Evolutionary conservation across 139 green algal genomes (phyloP).

Genomic region (Volvox reticuliferus): DNA sequence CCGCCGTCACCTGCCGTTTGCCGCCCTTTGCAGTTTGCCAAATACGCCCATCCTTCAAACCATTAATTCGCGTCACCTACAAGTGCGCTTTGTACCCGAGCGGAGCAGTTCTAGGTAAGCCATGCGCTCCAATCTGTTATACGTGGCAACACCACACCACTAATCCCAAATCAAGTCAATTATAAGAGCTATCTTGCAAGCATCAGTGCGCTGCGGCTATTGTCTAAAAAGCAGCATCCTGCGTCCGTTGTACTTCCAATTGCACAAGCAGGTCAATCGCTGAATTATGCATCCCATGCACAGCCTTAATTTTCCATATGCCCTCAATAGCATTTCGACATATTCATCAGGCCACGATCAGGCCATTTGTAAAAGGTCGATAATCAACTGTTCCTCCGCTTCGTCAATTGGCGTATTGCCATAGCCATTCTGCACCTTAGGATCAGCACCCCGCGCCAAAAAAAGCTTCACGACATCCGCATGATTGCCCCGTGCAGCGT

Average conservation of each 20-base stretch:
- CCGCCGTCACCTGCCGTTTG: too few relatives aligned
- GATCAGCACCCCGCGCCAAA: constrained; percentile 49
- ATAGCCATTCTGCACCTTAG: constrained; percentile 31
- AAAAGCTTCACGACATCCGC: constrained; percentile 48
- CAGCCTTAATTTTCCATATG: too few relatives aligned
- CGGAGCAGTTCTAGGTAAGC: constrained; percentile 22
- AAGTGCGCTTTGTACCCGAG: constrained; percentile 15
- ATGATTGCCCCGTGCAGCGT: constrained; percentile 61
- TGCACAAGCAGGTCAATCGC: too few relatives aligned
- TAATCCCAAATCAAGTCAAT: too few relatives aligned
- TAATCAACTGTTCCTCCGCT: constrained; percentile 42
- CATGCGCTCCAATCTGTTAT: background rate
- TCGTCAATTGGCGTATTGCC: constrained; percentile 53
- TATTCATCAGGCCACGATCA: background rate
- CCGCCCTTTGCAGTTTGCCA: too few relatives aligned
- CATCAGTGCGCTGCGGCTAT: background rate
- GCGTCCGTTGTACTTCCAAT: background rate
- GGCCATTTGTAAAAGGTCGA: background rate
- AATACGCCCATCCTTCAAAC: too few relatives aligned
- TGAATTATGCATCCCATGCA: too few relatives aligned
- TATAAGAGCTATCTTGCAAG: too few relatives aligned
- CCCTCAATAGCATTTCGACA: background rate
- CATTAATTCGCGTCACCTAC: background rate
- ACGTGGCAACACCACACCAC: background rate
- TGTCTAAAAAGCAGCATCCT: background rate